These are phyloP conservation scores for Fonsecaea pedrosoi DNA, from an alignment of 2,329 filamentous ascomycete genomes.

Conservation along the genomic window DNA sequence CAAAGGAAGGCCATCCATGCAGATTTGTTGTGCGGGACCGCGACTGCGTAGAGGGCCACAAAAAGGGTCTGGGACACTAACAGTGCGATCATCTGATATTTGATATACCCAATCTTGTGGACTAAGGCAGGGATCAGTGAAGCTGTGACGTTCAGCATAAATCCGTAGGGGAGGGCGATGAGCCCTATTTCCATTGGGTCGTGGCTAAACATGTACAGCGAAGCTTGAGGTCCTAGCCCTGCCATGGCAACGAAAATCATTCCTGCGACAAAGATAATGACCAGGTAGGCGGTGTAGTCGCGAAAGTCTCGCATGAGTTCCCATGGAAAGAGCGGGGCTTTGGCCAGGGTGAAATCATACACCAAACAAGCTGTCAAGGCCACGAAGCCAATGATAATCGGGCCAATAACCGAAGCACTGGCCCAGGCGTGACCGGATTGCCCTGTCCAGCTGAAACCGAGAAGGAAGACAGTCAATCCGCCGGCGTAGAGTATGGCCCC, in stretches of 20 bases:
- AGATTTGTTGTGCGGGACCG: conserved; percentile 23
- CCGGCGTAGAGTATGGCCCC: conserved; percentile 53
- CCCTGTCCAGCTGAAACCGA: conserved; percentile 54
- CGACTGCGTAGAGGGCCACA: conserved; percentile 29
- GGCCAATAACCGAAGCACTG: conserved; percentile 46
- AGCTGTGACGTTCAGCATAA: neutral
- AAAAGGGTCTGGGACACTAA: conserved; percentile 38
- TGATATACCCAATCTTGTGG: conserved; percentile 14
- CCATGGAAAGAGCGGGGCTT: conserved; percentile 10
- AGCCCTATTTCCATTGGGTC: conserved; percentile 9
- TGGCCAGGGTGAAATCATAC: conserved; percentile 46
- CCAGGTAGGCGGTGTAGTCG: conserved; percentile 9
- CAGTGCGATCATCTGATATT: conserved; percentile 20
- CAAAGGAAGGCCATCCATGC: conserved; percentile 36
- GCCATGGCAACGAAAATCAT: conserved; percentile 13
- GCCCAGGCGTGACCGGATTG: conserved; percentile 49
- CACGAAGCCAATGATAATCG: conserved; percentile 49
- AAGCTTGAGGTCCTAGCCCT: conserved; percentile 4
- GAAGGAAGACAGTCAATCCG: conserved; percentile 52
- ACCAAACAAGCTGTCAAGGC: conserved; percentile 46
- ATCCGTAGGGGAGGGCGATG: conserved; percentile 5
- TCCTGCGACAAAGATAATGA: neutral
- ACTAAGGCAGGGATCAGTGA: no score
- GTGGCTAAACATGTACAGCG: neutral
- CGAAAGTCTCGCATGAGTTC: neutral